Base-by-base conservation (phyloP, 768 basidiomycete genomes). In the Tricholoma saponaceum region DNA sequence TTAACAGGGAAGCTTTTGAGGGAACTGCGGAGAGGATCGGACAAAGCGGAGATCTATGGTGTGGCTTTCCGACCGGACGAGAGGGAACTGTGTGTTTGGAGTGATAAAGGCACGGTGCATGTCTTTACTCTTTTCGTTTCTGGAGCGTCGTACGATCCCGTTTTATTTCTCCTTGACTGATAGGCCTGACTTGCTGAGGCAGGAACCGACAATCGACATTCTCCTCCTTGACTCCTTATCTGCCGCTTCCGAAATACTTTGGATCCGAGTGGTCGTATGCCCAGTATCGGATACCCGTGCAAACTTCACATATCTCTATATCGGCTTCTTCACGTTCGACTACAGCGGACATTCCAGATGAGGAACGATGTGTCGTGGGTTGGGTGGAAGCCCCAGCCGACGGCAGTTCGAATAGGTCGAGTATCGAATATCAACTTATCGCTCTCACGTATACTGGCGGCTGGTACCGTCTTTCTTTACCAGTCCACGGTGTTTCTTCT, bases 211-310 rank as follows among this genome's bases (percentile, higher is more conserved):
- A 91, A 59, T 94, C 91, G 6, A 83, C 89, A 5, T 80, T 95
- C 63, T 92, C 89, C 0, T 85, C 88, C 4, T 72, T 96, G 49
- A 83, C 87, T 14, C 86, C 89, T 3, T 94, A 87, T 66, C 73
- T 96, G 9, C 89, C 88, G 13, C 78, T 92, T 32, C 93, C 93
- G 16, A 91, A 89, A 60, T 96, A 96, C 69, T 95, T 97, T 67
- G 86, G 87, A 66, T 95, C 92, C n/a, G 89, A 95, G 70, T 96
- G 94, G 95, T 95, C 94, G 0, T 95, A 96, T 67, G 92, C 94
- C 13, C 89, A 92, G 62, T 97, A 91, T 69, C 83, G 91, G 43
- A 90, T 97, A 66, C 94, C 94, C 2, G 76, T 88, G 2, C 90
- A 92, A 63, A 87, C 88, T 1, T 78, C 92, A 7, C 92, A 95